Evolutionary conservation across 163 green algal species (phyloP), one percentile per base, ranked within the genome.

Genomic region (Prototheca stagnorum): DNA sequence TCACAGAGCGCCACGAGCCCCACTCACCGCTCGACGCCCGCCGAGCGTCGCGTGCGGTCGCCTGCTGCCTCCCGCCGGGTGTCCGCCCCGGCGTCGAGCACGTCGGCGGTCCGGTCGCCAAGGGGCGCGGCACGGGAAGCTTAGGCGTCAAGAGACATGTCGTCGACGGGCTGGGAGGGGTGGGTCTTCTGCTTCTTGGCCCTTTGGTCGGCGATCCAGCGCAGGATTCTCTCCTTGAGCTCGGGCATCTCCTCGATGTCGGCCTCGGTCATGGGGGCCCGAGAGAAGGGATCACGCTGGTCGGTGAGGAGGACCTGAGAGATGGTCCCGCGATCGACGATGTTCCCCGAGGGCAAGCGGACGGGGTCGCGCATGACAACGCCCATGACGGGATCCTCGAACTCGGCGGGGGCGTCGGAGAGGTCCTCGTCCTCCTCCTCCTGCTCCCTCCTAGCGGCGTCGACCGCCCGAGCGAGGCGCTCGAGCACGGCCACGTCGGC

Each of bases 321-420:
- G 37, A 97, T 95, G 54, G 70, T 85, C 21, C 66, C 49, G n/a
- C 84, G 71, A 69, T 97, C 88, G 40, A 93, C 57, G 23, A 78
- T 49, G 15, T 64, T 56, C 5, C 68, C 61, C 62, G 45, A 59
- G 16, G 87, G 87, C 53, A 96, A 68, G 25, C 52, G 75, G 6
- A 97, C 85, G 12, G 88, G 88, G 53, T 97, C 87, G 7, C 31
- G 26, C 88, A 97, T 97, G 37, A 95, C 39, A 3, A 71, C 80
- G 29, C 55, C 70, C 54, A 79, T 68, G 33, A 96, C 73, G 0
- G 83, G 82, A 68, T 97, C 88, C 56, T 87, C 48, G 65, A 90
- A 97, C 46, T 97, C 87, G 8, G 59, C 58, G 4, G 70, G 65
- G 2, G 68, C 43, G 22, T 79, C 65, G 19, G 62, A 59, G 43